Evolutionary conservation across 2,329 filamentous ascomycete species (phyloP).

Genomic region (Aspergillus phoenicis): DNA sequence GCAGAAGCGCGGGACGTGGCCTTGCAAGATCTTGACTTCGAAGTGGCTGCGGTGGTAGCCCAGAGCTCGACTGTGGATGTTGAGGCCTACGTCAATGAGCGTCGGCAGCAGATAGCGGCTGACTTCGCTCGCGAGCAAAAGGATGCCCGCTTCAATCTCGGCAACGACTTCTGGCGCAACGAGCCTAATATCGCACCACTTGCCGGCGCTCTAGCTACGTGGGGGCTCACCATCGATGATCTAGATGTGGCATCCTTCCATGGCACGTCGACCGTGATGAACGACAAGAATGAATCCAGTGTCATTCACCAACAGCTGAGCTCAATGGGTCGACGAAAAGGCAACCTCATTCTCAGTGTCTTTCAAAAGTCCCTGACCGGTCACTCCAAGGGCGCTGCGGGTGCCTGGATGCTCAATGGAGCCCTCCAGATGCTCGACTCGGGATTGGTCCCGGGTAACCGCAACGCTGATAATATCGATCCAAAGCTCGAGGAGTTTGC

Average conservation of each 20-base stretch:
- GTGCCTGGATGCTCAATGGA: conserved; percentile 98
- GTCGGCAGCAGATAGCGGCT: neutral
- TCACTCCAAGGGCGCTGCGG: conserved; percentile 94
- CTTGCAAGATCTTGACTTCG: neutral
- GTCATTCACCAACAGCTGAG: conserved; percentile 91
- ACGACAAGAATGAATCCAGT: conserved; percentile 97
- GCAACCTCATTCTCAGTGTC: conserved; percentile 87
- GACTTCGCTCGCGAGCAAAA: neutral
- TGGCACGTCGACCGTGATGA: conserved; percentile 92
- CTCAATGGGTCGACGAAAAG: conserved; percentile 88
- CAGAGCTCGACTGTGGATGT: neutral
- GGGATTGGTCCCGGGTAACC: conserved; percentile 88
- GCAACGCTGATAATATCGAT: conserved; percentile 95
- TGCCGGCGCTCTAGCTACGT: neutral
- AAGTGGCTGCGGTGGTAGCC: neutral
- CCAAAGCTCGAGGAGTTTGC: conserved; percentile 91
- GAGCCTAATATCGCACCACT: neutral
- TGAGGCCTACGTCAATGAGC: neutral
- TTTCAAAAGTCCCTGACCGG: conserved; percentile 98
- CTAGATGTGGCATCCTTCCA: conserved; percentile 93
- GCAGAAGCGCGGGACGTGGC: neutral
- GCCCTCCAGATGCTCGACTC: conserved; percentile 90
- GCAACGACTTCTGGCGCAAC: neutral
- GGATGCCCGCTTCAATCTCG: neutral
- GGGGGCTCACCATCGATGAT: conserved; percentile 60